phyloP scores from a whole-genome alignment of 345 rosid species.

The Orychophragmus violaceus region DNA sequence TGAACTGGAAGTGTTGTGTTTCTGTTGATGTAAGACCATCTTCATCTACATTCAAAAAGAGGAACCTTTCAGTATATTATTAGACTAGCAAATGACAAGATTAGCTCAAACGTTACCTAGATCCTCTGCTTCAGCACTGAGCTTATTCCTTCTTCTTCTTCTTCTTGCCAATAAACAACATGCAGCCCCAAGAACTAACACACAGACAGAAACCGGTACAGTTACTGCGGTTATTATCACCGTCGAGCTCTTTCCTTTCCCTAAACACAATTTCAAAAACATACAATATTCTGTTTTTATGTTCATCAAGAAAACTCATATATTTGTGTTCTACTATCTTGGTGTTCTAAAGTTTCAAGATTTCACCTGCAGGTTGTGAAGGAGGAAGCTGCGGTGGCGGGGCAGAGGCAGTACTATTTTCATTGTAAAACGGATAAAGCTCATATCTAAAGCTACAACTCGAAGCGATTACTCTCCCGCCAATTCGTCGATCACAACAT shows the following conservation, averaged over 20 bases:
- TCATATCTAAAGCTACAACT: conserved; percentile 47
- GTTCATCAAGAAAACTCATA: background rate
- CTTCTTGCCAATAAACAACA: conserved; percentile 29
- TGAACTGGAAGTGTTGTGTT: conserved; percentile 40
- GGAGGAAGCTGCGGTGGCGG: background rate
- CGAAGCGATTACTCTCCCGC: conserved; percentile 31
- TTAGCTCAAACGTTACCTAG: conserved; percentile 14
- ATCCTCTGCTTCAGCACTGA: conserved; percentile 17
- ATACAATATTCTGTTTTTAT: background rate
- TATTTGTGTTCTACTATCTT: background rate
- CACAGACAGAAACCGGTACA: conserved; percentile 22
- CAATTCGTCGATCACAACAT: conserved; percentile 30
- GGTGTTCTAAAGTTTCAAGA: background rate
- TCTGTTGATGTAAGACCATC: conserved; percentile 33
- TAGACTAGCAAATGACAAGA: background rate
- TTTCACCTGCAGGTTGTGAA: conserved; percentile 6
- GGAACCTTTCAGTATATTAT: too few relatives aligned
- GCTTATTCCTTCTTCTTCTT: conserved; percentile 24
- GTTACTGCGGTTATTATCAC: conserved; percentile 28
- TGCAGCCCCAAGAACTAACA: conserved; percentile 25
- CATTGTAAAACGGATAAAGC: conserved; percentile 34
- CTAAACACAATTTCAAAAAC: conserved; percentile 22
- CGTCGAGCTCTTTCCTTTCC: conserved; percentile 19
- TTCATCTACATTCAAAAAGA: conserved; percentile 19
- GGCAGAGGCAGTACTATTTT: background rate